Evolutionary conservation across 23 red algal species (phyloP).

Genomic region (Rhodosorus marinus): DNA sequence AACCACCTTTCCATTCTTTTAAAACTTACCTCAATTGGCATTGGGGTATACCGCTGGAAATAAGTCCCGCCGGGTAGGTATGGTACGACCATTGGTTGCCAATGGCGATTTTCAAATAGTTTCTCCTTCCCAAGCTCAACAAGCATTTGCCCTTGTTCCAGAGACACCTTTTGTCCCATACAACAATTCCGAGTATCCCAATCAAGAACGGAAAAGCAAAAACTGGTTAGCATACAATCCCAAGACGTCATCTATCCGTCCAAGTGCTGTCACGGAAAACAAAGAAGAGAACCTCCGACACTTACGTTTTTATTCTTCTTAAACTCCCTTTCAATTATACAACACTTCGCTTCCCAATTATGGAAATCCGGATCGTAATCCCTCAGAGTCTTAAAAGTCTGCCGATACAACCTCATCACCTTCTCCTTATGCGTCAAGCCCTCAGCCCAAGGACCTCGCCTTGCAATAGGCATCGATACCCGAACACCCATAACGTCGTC

Average conservation of each 20-base stretch:
- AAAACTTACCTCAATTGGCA: too few relatives aligned
- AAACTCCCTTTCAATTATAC: slow-evolving; percentile 56
- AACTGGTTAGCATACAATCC: background rate
- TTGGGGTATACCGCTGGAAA: background rate
- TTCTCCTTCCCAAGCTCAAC: slow-evolving; percentile 54
- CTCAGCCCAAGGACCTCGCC: slow-evolving; percentile 61
- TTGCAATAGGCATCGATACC: slow-evolving; percentile 66
- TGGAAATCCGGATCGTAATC: slow-evolving; percentile 65
- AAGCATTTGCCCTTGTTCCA: slow-evolving; percentile 42
- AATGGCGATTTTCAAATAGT: slow-evolving; percentile 42
- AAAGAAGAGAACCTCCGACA: too few relatives aligned
- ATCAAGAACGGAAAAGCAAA: too few relatives aligned
- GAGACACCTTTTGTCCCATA: too few relatives aligned
- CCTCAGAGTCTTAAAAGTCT: slow-evolving; percentile 65
- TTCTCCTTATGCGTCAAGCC: slow-evolving; percentile 51
- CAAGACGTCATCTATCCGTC: background rate
- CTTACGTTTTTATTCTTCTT: slow-evolving; percentile 46
- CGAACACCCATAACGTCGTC: slow-evolving; percentile 40
- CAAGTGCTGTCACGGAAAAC: background rate
- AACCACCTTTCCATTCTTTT: too few relatives aligned
- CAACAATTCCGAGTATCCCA: too few relatives aligned
- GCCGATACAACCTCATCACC: slow-evolving; percentile 83
- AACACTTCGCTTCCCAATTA: slow-evolving; percentile 30
- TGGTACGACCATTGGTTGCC: slow-evolving; percentile 65
- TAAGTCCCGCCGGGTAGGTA: slow-evolving; percentile 30